Base-by-base conservation (phyloP, 805 yeast species). In the Dipodascopsis uninucleata region DNA sequence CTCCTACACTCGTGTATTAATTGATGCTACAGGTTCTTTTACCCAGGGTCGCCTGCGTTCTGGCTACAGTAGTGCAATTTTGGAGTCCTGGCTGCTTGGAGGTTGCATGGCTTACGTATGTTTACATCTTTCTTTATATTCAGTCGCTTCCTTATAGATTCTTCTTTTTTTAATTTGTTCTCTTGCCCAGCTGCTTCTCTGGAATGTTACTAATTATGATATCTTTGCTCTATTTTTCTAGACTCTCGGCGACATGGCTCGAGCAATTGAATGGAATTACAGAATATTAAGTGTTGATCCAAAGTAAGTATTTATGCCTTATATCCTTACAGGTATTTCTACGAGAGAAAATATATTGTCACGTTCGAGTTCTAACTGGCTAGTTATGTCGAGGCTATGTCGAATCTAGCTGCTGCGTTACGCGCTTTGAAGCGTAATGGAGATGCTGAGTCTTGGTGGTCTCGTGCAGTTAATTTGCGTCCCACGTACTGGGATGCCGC, bases 401-500 rank as follows among this genome's bases (percentile, higher is more conserved):
- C 55, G 18, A 58, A 58, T 39, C 53, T 54, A 23, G 61, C 61
- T 2, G 58, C 56, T 1, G 51, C 56, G 1, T 43, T 47, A 23
- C 47, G 53, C 3, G 43, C 50, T 1, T 39, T 44, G 14, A 43
- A 35, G 14, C 58, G 49, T 23, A 39, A 37, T 8, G 28, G 43
- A 9, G 56, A 57, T 9, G 60, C 61, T 2, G 59, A 57, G n/a
- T 39, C 45, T 4, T 56, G 53, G 47, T 58, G 59, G 62, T 22
- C 41, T 9, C 42, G 45, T 20, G 56, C 58, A 1, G 41, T 58
- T 5, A 36, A 29, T 7, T 36, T 52, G 3, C 44, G 53, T 2
- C 62, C 62, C 8, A 32, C 46, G n/a, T 58, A 57, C 40, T 56
- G 55, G 53, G 62, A 58, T 32, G 60, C 62, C 1, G 55, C 60